Percentiles rank a stretch among this genome's conserved stretches.
Conservation (phyloP, 208 protist genomes). For the Wallacemonas sp. region DNA sequence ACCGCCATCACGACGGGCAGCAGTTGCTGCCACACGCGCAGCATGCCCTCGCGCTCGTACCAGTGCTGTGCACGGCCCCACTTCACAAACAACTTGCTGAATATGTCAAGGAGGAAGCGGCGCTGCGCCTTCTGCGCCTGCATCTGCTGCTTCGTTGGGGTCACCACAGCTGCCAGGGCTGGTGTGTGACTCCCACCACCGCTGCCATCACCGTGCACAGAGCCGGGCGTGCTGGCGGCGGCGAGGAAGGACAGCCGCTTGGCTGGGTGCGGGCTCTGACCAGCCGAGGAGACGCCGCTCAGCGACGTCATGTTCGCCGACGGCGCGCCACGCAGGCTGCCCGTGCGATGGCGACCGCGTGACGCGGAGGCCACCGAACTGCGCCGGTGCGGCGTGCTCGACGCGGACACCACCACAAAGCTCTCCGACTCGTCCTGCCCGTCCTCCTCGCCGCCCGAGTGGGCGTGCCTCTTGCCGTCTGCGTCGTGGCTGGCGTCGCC, state of each 20-base stretch:
- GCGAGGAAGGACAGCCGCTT: slow-evolving; percentile 8
- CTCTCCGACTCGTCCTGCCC: not conserved
- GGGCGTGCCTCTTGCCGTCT: not conserved
- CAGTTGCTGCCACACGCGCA: slow-evolving; percentile 42
- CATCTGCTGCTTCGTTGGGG: slow-evolving; percentile 4
- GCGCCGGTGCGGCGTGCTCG: slow-evolving; percentile 7
- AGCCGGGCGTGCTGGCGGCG: not conserved
- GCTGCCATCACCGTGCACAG: not conserved
- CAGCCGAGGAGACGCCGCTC: slow-evolving; percentile 5
- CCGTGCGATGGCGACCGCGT: not conserved
- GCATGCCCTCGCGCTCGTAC: slow-evolving; percentile 31
- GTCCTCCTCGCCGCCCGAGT: not conserved
- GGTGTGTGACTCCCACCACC: not conserved
- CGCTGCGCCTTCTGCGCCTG: slow-evolving; percentile 9
- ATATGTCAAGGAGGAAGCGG: not conserved
- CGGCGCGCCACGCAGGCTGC: not conserved
- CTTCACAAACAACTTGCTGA: slow-evolving; percentile 13
- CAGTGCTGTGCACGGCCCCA: slow-evolving; percentile 16
- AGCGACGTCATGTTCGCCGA: slow-evolving; percentile 8
- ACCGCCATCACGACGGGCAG: slow-evolving; percentile 63
- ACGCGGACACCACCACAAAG: slow-evolving; percentile 13
- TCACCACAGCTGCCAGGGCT: not conserved
- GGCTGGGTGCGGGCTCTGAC: slow-evolving; percentile 6
- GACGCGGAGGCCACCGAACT: slow-evolving; percentile 4
- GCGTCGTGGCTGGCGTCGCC: slow-evolving; percentile 14